These are phyloP conservation scores for Phytophthora idaei DNA, from an alignment of 352 stramenopile genomes.

Conservation along the genomic window DNA sequence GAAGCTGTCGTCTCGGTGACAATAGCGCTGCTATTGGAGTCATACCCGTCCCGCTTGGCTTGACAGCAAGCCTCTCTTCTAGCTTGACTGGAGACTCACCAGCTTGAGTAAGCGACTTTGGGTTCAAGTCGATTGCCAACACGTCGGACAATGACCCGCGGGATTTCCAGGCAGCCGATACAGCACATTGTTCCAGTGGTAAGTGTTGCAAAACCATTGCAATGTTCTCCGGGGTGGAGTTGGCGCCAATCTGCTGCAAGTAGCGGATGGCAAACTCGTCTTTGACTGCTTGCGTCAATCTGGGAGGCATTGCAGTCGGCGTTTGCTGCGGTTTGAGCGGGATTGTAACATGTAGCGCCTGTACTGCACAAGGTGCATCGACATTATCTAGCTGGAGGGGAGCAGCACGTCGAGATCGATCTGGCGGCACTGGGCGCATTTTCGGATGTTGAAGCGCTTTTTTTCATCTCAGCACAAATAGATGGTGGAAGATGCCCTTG, in stretches of 20 bases:
- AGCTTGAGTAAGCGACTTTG: slow-evolving; percentile 22
- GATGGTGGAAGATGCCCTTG: not conserved
- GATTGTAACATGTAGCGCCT: slow-evolving; percentile 58
- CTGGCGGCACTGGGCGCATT: slow-evolving; percentile 16
- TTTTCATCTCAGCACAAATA: slow-evolving; percentile 1
- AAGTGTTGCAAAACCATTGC: slow-evolving; percentile 65
- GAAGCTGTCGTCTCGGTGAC: slow-evolving; percentile 12
- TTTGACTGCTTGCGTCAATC: slow-evolving; percentile 52
- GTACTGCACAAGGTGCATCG: slow-evolving; percentile 45
- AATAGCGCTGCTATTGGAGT: not conserved
- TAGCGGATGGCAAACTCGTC: slow-evolving; percentile 83
- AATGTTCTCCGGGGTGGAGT: slow-evolving; percentile 58
- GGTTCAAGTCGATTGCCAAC: slow-evolving; percentile 60
- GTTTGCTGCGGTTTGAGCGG: slow-evolving; percentile 60
- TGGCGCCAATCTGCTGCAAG: slow-evolving; percentile 60
- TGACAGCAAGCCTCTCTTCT: not conserved
- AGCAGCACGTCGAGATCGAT: slow-evolving; percentile 13
- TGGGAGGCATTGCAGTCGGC: slow-evolving; percentile 42
- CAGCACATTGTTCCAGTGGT: slow-evolving; percentile 64
- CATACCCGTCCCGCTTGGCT: not conserved
- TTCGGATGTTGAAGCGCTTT: slow-evolving; percentile 12
- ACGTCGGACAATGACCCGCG: slow-evolving; percentile 58
- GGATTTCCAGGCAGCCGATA: slow-evolving; percentile 64
- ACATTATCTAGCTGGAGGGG: not conserved
- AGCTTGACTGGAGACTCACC: slow-evolving; percentile 13